Evolutionary conservation across 2,329 filamentous ascomycete genomes (phyloP).

Genomic region (Arachnopeziza araneosa): DNA sequence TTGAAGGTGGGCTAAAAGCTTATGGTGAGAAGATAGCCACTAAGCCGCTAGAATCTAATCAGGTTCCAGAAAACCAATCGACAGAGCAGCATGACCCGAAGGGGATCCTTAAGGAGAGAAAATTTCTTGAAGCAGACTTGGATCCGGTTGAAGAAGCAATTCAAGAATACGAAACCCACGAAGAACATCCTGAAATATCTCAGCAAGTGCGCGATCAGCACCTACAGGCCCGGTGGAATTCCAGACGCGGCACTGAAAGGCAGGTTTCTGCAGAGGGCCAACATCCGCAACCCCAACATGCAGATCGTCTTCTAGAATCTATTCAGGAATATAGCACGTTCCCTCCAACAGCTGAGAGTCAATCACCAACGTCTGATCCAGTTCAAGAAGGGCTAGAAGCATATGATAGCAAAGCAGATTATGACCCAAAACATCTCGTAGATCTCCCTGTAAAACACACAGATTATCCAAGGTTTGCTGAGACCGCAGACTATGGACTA

Average conservation of each 20-base stretch:
- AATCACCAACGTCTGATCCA: neutral
- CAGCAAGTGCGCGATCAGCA: neutral
- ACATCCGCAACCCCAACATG: neutral
- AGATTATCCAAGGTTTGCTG: neutral
- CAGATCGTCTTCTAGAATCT: neutral
- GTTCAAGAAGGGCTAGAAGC: slow-evolving; percentile 4
- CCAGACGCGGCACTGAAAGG: neutral
- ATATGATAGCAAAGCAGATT: slow-evolving; percentile 2
- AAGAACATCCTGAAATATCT: neutral
- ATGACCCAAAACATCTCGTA: neutral
- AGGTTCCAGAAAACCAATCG: neutral
- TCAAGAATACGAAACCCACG: neutral
- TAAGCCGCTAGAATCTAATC: neutral
- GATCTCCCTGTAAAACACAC: neutral
- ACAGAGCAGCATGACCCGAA: neutral
- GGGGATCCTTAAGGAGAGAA: slow-evolving; percentile 32
- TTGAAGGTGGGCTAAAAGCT: slow-evolving; percentile 11
- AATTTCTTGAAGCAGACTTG: slow-evolving; percentile 13
- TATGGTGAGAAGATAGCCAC: slow-evolving; percentile 7
- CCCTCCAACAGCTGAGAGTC: neutral
- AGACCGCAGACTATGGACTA: neutral
- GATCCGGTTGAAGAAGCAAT: slow-evolving; percentile 4
- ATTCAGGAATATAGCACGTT: neutral
- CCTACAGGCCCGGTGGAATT: neutral
- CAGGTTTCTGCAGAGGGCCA: neutral